Conservation (phyloP, 108 stramenopile genomes). For the Bacterosira constricta region DNA sequence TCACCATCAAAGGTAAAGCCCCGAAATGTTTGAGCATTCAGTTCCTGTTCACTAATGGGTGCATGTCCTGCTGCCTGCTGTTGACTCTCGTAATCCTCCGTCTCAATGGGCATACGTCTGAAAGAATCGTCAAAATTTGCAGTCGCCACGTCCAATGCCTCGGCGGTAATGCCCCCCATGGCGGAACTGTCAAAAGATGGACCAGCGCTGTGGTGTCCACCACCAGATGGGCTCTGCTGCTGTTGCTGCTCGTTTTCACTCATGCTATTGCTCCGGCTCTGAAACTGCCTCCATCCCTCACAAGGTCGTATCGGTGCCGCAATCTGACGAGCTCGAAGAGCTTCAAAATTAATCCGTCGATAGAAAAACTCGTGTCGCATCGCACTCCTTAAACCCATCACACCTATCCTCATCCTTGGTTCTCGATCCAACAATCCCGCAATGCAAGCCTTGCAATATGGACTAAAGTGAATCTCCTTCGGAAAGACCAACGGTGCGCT, state of each 20-base stretch:
- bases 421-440: slow-evolving; percentile 80
- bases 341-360: slow-evolving; percentile 79
- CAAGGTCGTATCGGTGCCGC: slow-evolving; percentile 88
- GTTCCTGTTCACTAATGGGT: slow-evolving; percentile 56
- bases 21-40: slow-evolving; percentile 80
- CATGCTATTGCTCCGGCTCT: slow-evolving; percentile 29
- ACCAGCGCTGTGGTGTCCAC: slow-evolving; percentile 31
- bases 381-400: slow-evolving; percentile 73
- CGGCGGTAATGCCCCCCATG: slow-evolving; percentile 48
- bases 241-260: not conserved
- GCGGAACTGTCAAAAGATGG: slow-evolving; percentile 44
- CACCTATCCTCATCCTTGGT: slow-evolving; percentile 72
- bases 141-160: slow-evolving; percentile 78
- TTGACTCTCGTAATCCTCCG: slow-evolving; percentile 65
- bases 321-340: slow-evolving; percentile 70
- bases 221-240: slow-evolving; percentile 5
- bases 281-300: slow-evolving; percentile 83
- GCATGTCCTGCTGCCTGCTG: slow-evolving; percentile 46
- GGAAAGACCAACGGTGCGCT: slow-evolving; percentile 86
- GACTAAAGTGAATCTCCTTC: slow-evolving; percentile 63
- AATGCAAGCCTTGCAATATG: slow-evolving; percentile 61
- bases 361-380: slow-evolving; percentile 87
- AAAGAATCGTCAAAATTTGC: slow-evolving; percentile 90
- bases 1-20: slow-evolving; percentile 80
- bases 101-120: slow-evolving; percentile 84